Conservation (phyloP, 2,329 filamentous ascomycete species). For the Penicillium sp. region DNA sequence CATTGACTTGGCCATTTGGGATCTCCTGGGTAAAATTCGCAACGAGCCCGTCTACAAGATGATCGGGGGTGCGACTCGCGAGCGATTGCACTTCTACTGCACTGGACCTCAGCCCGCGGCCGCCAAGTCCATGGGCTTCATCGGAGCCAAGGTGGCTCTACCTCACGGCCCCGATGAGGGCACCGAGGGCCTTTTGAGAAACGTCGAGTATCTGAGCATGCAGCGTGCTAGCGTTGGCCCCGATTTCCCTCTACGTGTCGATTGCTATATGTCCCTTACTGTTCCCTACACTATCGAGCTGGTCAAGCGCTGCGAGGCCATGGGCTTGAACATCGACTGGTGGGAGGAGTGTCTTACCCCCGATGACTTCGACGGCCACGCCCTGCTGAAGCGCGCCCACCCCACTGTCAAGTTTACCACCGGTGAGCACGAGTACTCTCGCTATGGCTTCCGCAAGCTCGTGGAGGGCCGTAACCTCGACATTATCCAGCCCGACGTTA, state of each 20-base stretch:
- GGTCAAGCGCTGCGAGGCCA: slow-evolving; percentile 72
- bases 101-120: slow-evolving; percentile 79
- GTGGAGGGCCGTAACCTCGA: slow-evolving; percentile 88
- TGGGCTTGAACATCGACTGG: slow-evolving; percentile 87
- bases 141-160: slow-evolving; percentile 82
- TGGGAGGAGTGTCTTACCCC: slow-evolving; percentile 93
- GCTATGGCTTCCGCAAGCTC: slow-evolving; percentile 91
- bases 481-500: slow-evolving; percentile 92
- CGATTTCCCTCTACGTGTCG: slow-evolving; percentile 88
- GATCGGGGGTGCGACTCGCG: slow-evolving; percentile 83
- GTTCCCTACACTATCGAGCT: slow-evolving; percentile 90
- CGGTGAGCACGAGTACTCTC: slow-evolving; percentile 90
- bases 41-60: slow-evolving; percentile 92
- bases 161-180: slow-evolving; percentile 89
- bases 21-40: slow-evolving; percentile 82
- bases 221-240: slow-evolving; percentile 80
- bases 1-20: slow-evolving; percentile 89
- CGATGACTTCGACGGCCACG: slow-evolving; percentile 88
- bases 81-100: slow-evolving; percentile 87
- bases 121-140: slow-evolving; percentile 82
- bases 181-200: slow-evolving; percentile 74
- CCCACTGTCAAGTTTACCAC: slow-evolving; percentile 91
- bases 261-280: slow-evolving; percentile 96
- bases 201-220: slow-evolving; percentile 80
- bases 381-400: slow-evolving; percentile 83